Percentiles rank a stretch among this genome's conserved stretches.
Evolutionary conservation across 2,329 filamentous ascomycete species (phyloP).

Genomic region (Talaromyces sp.): DNA sequence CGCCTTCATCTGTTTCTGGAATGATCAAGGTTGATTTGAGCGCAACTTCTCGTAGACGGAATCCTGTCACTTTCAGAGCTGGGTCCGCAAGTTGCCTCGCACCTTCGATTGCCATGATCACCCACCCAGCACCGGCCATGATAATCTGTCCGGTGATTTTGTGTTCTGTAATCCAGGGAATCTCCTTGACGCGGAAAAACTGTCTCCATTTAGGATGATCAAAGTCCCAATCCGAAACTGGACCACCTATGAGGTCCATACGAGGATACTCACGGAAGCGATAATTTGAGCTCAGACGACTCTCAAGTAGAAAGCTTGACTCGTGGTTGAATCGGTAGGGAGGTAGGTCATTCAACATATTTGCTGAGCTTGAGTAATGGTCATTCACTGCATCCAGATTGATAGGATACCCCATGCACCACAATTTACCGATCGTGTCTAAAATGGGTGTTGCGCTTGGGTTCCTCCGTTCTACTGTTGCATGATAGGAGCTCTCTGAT

Average conservation of each 20-base stretch:
- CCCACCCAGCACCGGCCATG: conserved; percentile 31
- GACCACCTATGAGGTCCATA: not conserved
- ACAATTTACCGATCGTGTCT: not conserved
- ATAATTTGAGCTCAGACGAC: not conserved
- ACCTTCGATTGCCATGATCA: conserved; percentile 29
- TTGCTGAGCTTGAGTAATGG: not conserved
- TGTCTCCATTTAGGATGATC: not conserved
- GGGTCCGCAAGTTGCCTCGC: not conserved
- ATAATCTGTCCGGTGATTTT: conserved; percentile 30
- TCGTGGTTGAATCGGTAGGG: conserved; percentile 13
- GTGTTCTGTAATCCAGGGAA: conserved; percentile 35
- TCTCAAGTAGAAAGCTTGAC: not conserved
- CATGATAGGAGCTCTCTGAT: not conserved
- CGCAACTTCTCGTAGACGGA: not conserved
- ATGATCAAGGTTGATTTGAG: conserved; percentile 10
- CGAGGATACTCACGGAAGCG: not conserved
- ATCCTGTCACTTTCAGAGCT: not conserved
- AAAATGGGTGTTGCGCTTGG: not conserved
- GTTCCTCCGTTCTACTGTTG: not conserved
- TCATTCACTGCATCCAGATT: not conserved
- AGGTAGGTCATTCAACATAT: conserved; percentile 10
- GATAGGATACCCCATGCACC: not conserved
- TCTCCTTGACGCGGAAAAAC: conserved; percentile 21
- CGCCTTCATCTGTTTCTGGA: not conserved
- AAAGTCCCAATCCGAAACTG: not conserved